Evolutionary conservation across 1,284 basidiomycete species (phyloP).

Genomic region (Rhodotorula sp.): DNA sequence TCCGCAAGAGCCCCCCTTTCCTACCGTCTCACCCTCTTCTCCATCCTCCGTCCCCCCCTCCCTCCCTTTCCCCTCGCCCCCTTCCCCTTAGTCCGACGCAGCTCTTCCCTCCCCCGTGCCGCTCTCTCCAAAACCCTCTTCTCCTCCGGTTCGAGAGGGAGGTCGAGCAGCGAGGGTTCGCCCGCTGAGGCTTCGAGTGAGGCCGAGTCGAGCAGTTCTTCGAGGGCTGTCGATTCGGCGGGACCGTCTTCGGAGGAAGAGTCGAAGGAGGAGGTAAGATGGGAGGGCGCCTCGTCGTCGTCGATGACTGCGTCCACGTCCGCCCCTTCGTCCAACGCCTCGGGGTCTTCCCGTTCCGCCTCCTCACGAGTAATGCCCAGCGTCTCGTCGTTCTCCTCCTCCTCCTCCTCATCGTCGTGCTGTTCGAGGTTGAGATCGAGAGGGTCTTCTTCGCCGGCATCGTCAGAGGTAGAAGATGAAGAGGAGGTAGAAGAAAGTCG

Average conservation of each 20-base stretch:
- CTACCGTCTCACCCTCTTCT: background rate
- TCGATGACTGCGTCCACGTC: slow-evolving; percentile 48
- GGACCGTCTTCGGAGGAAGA: background rate
- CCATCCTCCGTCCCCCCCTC: background rate
- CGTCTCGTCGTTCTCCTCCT: background rate
- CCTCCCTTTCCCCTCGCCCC: too few species aligned
- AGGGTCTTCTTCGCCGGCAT: background rate
- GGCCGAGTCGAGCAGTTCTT: slow-evolving; percentile 29
- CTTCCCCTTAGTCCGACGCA: too few species aligned
- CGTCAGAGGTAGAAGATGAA: too few species aligned
- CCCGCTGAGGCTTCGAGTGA: background rate
- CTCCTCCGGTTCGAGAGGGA: too few species aligned
- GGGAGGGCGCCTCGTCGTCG: slow-evolving; percentile 49
- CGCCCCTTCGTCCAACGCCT: background rate
- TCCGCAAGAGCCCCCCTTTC: background rate
- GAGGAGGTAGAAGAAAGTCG: too few species aligned
- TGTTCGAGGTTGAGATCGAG: background rate
- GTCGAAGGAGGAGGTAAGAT: slow-evolving; percentile 41
- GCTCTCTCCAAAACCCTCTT: too few species aligned
- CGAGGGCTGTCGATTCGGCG: slow-evolving; percentile 1
- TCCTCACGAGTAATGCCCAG: background rate
- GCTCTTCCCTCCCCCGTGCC: too few species aligned
- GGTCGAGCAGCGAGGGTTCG: too few species aligned
- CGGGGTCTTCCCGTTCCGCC: background rate
- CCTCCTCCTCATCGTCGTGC: background rate